A percentile compares a stretch with the other conserved stretches of the same genome.
These are phyloP conservation scores for Fraxinus cuspidata DNA, from an alignment of 257 asterid genomes.

Conservation along the genomic window DNA sequence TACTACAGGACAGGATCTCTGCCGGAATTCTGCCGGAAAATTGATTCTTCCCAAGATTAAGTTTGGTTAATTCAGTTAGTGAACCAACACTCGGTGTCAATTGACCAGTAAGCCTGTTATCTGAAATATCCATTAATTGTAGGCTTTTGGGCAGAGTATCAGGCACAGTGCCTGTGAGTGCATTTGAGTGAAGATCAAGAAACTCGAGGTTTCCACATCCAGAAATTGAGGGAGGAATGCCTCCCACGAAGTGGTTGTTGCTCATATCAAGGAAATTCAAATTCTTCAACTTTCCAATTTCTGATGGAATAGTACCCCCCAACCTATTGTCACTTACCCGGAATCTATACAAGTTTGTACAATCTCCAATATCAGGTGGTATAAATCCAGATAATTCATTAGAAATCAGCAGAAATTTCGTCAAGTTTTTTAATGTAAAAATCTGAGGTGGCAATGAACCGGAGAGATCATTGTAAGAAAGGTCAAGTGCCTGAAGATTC, in stretches of 20 bases:
- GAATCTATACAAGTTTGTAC: slow-evolving; percentile 79
- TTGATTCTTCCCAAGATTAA: slow-evolving; percentile 68
- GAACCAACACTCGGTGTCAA: slow-evolving; percentile 56
- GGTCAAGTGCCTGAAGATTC: slow-evolving; percentile 83
- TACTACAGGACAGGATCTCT: slow-evolving; percentile 65
- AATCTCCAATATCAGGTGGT: slow-evolving; percentile 84
- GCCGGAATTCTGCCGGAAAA: slow-evolving; percentile 74
- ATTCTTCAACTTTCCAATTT: slow-evolving; percentile 65
- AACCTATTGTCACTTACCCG: slow-evolving; percentile 66
- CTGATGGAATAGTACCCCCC: slow-evolving; percentile 85
- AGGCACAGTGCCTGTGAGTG: slow-evolving; percentile 67
- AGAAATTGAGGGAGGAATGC: slow-evolving; percentile 64
- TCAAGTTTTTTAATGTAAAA: slow-evolving; percentile 62
- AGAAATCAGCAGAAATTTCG: slow-evolving; percentile 71
- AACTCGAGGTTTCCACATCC: slow-evolving; percentile 72
- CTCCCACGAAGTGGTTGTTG: slow-evolving; percentile 65
- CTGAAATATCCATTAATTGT: slow-evolving; percentile 81
- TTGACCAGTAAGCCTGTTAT: slow-evolving; percentile 64
- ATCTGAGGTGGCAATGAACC: slow-evolving; percentile 71
- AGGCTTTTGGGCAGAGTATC: slow-evolving; percentile 63
- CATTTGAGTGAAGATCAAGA: slow-evolving; percentile 89
- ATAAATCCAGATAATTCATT: slow-evolving; percentile 78
- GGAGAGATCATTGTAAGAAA: slow-evolving; percentile 74
- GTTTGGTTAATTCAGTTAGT: slow-evolving; percentile 66
- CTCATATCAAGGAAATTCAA: slow-evolving; percentile 82